Evolutionary conservation across 179 eudicot species (phyloP).

Genomic region (Vitellaria paradoxa): DNA sequence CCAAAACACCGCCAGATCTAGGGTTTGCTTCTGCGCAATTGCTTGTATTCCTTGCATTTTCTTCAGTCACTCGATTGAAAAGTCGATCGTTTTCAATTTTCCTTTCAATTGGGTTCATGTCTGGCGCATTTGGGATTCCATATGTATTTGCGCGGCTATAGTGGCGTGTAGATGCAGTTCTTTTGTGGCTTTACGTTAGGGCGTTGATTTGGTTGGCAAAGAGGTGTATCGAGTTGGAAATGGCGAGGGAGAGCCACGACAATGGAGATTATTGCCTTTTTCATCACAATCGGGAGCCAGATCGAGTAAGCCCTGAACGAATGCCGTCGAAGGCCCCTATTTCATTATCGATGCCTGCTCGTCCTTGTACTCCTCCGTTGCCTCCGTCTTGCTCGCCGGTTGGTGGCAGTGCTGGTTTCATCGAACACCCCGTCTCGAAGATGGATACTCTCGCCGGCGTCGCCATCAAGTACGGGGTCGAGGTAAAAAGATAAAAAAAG

Average conservation of each 20-base stretch:
- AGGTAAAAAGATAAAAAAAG: slow-evolving; percentile 37
- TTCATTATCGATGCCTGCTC: background rate
- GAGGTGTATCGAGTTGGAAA: background rate
- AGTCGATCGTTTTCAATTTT: too few species aligned
- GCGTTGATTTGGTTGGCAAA: too few species aligned
- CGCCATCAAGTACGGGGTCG: slow-evolving; percentile 89
- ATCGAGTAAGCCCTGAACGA: slow-evolving; percentile 4
- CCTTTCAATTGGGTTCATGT: too few species aligned
- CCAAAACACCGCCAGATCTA: too few species aligned
- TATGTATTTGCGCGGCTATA: too few species aligned
- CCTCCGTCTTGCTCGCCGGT: slow-evolving; percentile 15
- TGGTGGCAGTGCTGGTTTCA: slow-evolving; percentile 17
- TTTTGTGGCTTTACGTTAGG: too few species aligned
- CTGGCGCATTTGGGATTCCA: too few species aligned
- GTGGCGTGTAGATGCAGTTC: too few species aligned
- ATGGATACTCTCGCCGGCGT: slow-evolving; percentile 84
- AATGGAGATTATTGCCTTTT: background rate
- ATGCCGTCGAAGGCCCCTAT: slow-evolving; percentile 25
- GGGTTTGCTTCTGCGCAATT: too few species aligned
- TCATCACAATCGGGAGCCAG: background rate
- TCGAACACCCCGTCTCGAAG: slow-evolving; percentile 69
- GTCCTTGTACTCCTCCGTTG: slow-evolving; percentile 15
- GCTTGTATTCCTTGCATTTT: too few species aligned
- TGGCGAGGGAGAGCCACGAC: slow-evolving; percentile 11
- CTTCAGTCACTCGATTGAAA: too few species aligned